phyloP scores from a whole-genome alignment of 768 basidiomycete species.

The Tylopilus sp. region DNA sequence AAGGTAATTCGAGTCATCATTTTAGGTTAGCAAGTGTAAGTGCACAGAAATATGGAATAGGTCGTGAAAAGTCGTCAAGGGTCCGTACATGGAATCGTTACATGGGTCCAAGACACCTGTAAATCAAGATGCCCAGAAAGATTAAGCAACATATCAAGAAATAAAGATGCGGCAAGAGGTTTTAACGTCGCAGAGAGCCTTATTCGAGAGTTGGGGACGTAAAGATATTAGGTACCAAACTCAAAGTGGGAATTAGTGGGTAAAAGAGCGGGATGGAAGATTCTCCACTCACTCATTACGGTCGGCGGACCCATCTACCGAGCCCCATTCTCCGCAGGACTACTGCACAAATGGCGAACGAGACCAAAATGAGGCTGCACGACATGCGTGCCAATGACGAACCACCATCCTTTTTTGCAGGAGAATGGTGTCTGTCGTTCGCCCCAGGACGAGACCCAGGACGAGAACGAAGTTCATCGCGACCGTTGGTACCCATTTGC shows the following conservation, averaged over 20 bases:
- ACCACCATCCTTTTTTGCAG: slow-evolving; percentile 2
- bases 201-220: background rate
- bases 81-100: background rate
- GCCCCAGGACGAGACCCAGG: background rate
- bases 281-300: slow-evolving; percentile 14
- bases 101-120: background rate
- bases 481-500: background rate
- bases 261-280: background rate
- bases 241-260: background rate
- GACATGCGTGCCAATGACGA: slow-evolving; percentile 14
- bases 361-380: slow-evolving; percentile 24
- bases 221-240: background rate
- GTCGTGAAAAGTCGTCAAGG: slow-evolving; percentile 3
- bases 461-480: background rate
- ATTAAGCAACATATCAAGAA: background rate
- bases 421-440: background rate
- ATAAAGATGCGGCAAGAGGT: background rate
- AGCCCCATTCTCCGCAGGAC: slow-evolving; percentile 25
- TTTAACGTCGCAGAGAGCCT: background rate
- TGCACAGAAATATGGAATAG: background rate
- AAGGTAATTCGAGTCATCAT: background rate
- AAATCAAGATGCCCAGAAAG: background rate
- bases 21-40: background rate
- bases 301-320: slow-evolving; percentile 21
- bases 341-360: slow-evolving; percentile 26